Base-by-base conservation (phyloP, 2,329 filamentous ascomycete species). In the Colletotrichum acutatum region DNA sequence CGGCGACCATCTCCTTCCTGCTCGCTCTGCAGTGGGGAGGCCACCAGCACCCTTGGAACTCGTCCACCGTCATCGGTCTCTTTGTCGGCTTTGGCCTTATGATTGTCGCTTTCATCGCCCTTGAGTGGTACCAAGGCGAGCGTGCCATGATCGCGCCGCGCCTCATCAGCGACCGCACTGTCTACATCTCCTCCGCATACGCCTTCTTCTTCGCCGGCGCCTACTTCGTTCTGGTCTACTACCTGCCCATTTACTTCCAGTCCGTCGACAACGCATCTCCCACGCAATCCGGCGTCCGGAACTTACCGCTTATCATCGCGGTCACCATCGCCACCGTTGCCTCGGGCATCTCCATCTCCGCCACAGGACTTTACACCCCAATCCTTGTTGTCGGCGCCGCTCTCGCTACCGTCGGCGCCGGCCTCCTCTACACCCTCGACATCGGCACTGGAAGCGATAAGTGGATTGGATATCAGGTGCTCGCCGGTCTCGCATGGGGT, bases 401-500 rank as follows among this genome's bases (percentile, higher is more conserved):
- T 1, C 74, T 89, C 71, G 81, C 84, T n/a, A 83, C 83, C 4
- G 75, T 87, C 19, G 85, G 83, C 4, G 78, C 82, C 22, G 86
- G 85, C 12, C 78, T 86, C 2, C 74, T 87, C 28, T 86, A 85
- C 72, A 82, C 80, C 6, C 79, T 87, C 4, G 79, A 83, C 8
- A 75, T 83, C 9, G 74, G 81, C 62, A 83, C 85, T 4, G 75
- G 80, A 4, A 81, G 82, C 1, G 84, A 79, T 14, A 80, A 82
- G 53, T 89, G 87, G 87, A 86, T 89, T 54, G 87, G 87, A 6
- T 90, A 87, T 76, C 87, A 90, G 78, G 82, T 89, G 16, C 70
- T 90, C 2, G 82, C 81, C 32, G 88, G 88, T n/a, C 78, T 84
- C 6, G 87, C 86, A 3, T 84, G 82, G 71, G 88, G 87, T 14